Conservation (phyloP, 2,329 filamentous ascomycete genomes). For the Talaromyces amestolkiae region DNA sequence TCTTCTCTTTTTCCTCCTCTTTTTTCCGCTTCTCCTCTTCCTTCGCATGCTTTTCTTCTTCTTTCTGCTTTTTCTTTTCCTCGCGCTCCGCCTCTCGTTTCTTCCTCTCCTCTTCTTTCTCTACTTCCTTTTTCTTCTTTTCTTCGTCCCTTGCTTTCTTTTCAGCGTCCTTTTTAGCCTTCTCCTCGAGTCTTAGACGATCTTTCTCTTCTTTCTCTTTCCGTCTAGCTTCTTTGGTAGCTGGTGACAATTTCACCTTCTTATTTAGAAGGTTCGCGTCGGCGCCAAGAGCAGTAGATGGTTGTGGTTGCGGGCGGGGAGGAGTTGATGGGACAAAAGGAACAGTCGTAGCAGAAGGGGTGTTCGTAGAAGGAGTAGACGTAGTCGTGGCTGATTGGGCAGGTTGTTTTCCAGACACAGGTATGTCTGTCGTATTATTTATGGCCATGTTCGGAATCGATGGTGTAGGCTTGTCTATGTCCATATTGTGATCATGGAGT, state of each 20-base stretch:
- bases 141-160: slow-evolving; percentile 33
- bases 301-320: not conserved
- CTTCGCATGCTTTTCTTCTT: slow-evolving; percentile 46
- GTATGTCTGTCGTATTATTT: not conserved
- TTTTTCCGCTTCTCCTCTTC: slow-evolving; percentile 48
- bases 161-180: slow-evolving; percentile 34
- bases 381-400: not conserved
- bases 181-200: slow-evolving; percentile 34
- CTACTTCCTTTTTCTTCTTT: slow-evolving; percentile 35
- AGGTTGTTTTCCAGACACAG: not conserved
- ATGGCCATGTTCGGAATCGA: not conserved
- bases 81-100: slow-evolving; percentile 47
- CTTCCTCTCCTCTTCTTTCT: slow-evolving; percentile 43
- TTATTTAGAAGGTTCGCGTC: not conserved
- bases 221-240: slow-evolving; percentile 11
- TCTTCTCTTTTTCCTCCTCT: slow-evolving; percentile 49
- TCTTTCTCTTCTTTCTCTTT: slow-evolving; percentile 30
- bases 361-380: not conserved
- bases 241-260: slow-evolving; percentile 16
- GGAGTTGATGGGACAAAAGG: not conserved
- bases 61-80: slow-evolving; percentile 44
- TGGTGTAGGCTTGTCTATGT: slow-evolving; percentile 8
- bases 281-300: not conserved
- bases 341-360: not conserved
- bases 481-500: not conserved